A percentile compares a stretch with the other conserved stretches of the same genome.
Conservation (phyloP, 2,329 filamentous ascomycete genomes). For the Colletotrichum limetticola region DNA sequence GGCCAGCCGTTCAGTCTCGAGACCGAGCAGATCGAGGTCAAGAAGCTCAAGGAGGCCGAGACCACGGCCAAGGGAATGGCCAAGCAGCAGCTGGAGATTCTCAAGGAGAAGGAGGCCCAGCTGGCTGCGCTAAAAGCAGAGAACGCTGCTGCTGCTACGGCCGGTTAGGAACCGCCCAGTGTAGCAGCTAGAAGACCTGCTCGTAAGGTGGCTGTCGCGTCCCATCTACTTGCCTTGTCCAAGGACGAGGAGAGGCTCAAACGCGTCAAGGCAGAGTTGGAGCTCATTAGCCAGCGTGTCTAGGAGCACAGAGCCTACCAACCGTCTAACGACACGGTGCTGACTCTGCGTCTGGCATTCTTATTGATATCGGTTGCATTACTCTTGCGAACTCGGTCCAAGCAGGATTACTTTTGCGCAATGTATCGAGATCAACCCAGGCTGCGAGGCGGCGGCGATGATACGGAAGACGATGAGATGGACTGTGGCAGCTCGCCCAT, state of each 20-base stretch:
- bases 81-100: constrained; percentile 67
- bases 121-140: constrained; percentile 70
- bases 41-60: constrained; percentile 71
- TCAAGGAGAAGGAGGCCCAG: constrained; percentile 72
- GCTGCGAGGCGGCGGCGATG: not conserved
- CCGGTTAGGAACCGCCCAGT: constrained; percentile 27
- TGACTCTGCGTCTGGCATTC: not conserved
- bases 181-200: not conserved
- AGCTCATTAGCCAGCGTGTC: not conserved
- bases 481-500: not conserved
- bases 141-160: constrained; percentile 57
- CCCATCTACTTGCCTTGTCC: not conserved
- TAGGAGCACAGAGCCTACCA: not conserved
- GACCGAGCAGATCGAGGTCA: constrained; percentile 73
- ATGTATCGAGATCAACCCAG: not conserved
- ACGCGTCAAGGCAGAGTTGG: constrained; percentile 8
- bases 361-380: not conserved
- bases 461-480: not conserved
- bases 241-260: not conserved
- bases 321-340: not conserved
- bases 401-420: not conserved
- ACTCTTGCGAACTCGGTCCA: not conserved
- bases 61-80: constrained; percentile 71
- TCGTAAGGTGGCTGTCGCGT: not conserved
- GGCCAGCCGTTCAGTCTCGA: constrained; percentile 79